Percentiles rank a stretch among this genome's conserved stretches.
phyloP scores from a whole-genome alignment of 768 basidiomycete genomes.

The Xanthoconium purpureum region DNA sequence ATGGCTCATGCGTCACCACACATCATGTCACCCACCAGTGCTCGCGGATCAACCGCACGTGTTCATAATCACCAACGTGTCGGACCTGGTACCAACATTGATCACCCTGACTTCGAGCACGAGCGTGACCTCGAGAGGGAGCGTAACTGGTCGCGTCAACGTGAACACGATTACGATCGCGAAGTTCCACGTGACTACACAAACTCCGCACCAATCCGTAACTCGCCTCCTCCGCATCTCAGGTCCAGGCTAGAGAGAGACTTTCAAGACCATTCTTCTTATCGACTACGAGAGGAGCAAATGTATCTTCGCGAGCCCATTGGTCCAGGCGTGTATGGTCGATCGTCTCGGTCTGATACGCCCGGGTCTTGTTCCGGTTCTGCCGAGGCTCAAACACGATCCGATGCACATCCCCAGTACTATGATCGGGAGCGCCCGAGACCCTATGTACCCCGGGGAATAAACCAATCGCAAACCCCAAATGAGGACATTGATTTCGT shows the following conservation, averaged over 20 bases:
- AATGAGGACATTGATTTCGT: conserved; percentile 51
- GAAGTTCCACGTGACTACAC: conserved; percentile 34
- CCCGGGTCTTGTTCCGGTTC: conserved; percentile 56
- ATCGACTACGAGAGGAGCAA: conserved; percentile 30
- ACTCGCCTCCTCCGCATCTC: conserved; percentile 42
- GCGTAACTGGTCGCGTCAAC: conserved; percentile 33
- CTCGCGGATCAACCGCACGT: conserved; percentile 38
- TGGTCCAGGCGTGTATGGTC: conserved; percentile 30
- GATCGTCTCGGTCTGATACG: conserved; percentile 54
- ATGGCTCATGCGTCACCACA: conserved; percentile 35
- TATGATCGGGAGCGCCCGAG: conserved; percentile 50
- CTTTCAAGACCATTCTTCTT: conserved; percentile 29
- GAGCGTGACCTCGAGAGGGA: conserved; percentile 51
- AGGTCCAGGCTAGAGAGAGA: conserved; percentile 37
- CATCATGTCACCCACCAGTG: conserved; percentile 33
- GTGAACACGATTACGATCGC: conserved; percentile 43
- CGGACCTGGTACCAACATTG: conserved; percentile 59
- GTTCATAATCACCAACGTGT: conserved; percentile 66
- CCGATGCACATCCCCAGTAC: conserved; percentile 45
- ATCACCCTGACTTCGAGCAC: conserved; percentile 34
- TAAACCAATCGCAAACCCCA: conserved; percentile 36
- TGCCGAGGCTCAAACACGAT: conserved; percentile 47
- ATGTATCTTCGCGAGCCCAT: conserved; percentile 32
- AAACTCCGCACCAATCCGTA: conserved; percentile 30
- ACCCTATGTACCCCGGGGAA: conserved; percentile 51